A percentile compares a stretch with the other conserved stretches of the same genome.
Conservation (phyloP, 2,329 filamentous ascomycete genomes). For the Xylariaceae sp. region DNA sequence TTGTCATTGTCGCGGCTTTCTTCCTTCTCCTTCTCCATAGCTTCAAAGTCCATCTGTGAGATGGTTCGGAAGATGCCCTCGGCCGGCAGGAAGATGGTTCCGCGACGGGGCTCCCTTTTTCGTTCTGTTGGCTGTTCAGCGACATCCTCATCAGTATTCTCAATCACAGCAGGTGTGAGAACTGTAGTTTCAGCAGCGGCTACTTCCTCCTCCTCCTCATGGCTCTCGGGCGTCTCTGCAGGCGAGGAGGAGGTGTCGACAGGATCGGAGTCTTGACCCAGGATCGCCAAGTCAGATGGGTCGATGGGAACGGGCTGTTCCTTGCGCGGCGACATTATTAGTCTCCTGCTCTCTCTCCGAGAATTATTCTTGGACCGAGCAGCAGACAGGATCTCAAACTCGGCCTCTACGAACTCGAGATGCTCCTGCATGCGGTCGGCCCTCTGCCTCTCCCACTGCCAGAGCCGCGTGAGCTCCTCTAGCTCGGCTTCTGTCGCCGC, state of each 20-base stretch:
- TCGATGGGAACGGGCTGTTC: constrained; percentile 33
- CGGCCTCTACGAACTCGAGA: constrained; percentile 69
- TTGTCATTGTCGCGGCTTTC: too few species aligned
- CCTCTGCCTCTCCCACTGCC: constrained; percentile 55
- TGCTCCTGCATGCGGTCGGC: constrained; percentile 66
- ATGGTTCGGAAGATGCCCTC: constrained; percentile 60
- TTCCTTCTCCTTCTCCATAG: constrained; percentile 33
- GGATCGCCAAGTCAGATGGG: constrained; percentile 38
- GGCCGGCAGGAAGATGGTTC: constrained; percentile 54
- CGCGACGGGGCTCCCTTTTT: constrained; percentile 39
- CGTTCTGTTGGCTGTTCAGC: constrained; percentile 19
- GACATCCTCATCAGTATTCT: background rate
- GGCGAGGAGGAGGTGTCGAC: constrained; percentile 16
- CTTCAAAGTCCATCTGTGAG: constrained; percentile 47
- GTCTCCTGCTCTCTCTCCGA: constrained; percentile 30
- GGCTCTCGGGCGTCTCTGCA: constrained; percentile 28
- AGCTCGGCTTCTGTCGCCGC: constrained; percentile 53
- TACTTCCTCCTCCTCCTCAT: constrained; percentile 8
- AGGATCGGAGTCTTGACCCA: constrained; percentile 31
- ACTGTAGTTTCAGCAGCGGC: constrained; percentile 17
- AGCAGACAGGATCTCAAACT: constrained; percentile 65
- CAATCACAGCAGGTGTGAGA: constrained; percentile 22
- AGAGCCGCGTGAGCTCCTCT: constrained; percentile 47
- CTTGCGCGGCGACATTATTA: constrained; percentile 29
- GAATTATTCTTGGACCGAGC: constrained; percentile 49